phyloP scores from a whole-genome alignment of 1,284 basidiomycete species.

The Marasmius fiardii region DNA sequence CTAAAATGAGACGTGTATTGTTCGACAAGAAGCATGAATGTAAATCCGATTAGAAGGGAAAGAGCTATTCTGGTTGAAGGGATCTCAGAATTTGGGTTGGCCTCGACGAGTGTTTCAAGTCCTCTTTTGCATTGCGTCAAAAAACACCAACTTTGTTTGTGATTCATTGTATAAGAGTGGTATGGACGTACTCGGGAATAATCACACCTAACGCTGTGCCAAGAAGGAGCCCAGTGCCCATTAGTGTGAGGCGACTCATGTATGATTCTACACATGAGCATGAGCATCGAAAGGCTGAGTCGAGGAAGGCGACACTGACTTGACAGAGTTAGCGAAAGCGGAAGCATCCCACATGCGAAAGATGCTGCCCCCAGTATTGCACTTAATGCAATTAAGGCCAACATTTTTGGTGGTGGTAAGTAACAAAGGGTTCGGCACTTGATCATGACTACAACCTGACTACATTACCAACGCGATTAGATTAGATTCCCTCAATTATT shows the following conservation, averaged over 20 bases:
- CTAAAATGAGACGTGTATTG: constrained; percentile 42
- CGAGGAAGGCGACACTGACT: constrained; percentile 54
- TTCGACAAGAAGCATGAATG: constrained; percentile 80
- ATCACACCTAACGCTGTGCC: constrained; percentile 89
- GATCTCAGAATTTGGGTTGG: constrained; percentile 28
- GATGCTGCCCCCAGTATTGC: constrained; percentile 69
- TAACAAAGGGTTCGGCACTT: no score
- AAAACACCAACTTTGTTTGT: no score
- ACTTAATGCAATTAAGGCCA: constrained; percentile 56
- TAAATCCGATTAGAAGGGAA: constrained; percentile 78
- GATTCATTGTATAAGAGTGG: not conserved
- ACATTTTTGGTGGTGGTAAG: constrained; percentile 26
- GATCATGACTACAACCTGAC: no score
- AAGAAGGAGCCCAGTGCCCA: constrained; percentile 83
- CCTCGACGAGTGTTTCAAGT: constrained; percentile 49
- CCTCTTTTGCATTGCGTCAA: constrained; percentile 40
- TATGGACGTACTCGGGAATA: constrained; percentile 77
- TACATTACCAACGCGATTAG: no score
- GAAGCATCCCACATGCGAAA: constrained; percentile 71
- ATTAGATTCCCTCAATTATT: no score
- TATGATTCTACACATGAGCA: constrained; percentile 29
- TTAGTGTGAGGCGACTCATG: constrained; percentile 48
- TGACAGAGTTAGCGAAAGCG: constrained; percentile 70
- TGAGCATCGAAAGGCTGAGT: constrained; percentile 4
- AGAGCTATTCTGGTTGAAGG: constrained; percentile 63